phyloP scores from a whole-genome alignment of 371 early-diverging fungal species.

The Mucor racemosus region DNA sequence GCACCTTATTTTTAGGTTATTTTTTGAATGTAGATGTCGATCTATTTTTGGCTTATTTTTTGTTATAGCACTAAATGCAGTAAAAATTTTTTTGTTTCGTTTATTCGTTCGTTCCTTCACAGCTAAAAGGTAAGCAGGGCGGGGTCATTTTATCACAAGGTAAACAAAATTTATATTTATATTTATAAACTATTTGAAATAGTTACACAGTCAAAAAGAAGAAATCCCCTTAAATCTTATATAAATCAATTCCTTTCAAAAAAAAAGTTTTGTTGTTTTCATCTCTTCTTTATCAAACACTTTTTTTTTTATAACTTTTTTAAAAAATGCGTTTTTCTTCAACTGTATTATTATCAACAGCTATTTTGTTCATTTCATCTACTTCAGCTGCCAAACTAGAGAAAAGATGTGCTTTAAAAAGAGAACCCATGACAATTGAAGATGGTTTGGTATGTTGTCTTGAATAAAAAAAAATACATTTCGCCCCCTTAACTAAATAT shows the following conservation, averaged over 20 bases:
- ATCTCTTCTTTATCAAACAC: neutral
- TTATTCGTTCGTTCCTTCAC: neutral
- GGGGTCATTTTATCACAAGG: conserved; percentile 2
- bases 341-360: conserved; percentile 22
- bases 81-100: neutral
- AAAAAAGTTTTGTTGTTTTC: neutral
- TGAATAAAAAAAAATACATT: neutral
- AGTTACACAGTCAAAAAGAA: conserved; percentile 3
- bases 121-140: neutral
- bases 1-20: neutral
- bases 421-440: conserved; percentile 40
- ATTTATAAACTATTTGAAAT: conserved; percentile 1
- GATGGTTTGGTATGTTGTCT: conserved; percentile 45
- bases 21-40: neutral
- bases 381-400: conserved; percentile 28
- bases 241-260: conserved; percentile 7
- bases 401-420: conserved; percentile 31
- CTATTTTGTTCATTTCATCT: conserved; percentile 13
- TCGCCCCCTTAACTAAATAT: neutral
- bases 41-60: conserved; percentile 4
- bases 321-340: conserved; percentile 22
- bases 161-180: conserved; percentile 6
- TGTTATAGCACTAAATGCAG: neutral
- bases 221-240: conserved; percentile 4
- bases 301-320: neutral